A percentile compares a stretch with the other conserved stretches of the same genome.
Conservation (phyloP, 805 yeast species). For the Cyberlindnera samutprakarnensis region DNA sequence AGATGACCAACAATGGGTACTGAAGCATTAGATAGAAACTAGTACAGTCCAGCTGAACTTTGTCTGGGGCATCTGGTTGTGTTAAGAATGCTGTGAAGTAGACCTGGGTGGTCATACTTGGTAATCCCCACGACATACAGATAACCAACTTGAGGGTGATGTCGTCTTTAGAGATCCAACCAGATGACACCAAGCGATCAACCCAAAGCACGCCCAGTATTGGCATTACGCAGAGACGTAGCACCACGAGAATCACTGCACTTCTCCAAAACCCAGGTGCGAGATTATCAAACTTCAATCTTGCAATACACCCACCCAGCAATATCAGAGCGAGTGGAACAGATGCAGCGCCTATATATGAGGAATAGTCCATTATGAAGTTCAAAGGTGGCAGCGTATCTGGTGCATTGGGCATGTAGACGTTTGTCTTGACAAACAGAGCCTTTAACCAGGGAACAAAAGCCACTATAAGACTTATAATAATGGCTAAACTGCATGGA, state of each 20-base stretch:
- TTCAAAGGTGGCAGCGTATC: slow-evolving; percentile 79
- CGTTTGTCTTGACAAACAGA: slow-evolving; percentile 46
- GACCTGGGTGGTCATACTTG: slow-evolving; percentile 83
- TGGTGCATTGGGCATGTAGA: slow-evolving; percentile 66
- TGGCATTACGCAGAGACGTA: slow-evolving; percentile 65
- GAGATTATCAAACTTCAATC: slow-evolving; percentile 52
- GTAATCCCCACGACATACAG: slow-evolving; percentile 70
- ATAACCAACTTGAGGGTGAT: slow-evolving; percentile 63
- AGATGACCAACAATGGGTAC: slow-evolving; percentile 57
- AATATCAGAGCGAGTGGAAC: slow-evolving; percentile 82
- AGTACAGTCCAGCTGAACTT: slow-evolving; percentile 70
- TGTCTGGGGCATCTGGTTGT: slow-evolving; percentile 44
- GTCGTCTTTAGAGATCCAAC: slow-evolving; percentile 50
- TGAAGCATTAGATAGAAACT: slow-evolving; percentile 71
- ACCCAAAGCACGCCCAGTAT: slow-evolving; percentile 67
- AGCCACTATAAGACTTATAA: slow-evolving; percentile 56
- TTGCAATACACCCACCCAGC: slow-evolving; percentile 82
- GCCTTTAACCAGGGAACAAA: slow-evolving; percentile 84
- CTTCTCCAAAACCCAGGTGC: slow-evolving; percentile 71
- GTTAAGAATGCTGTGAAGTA: slow-evolving; percentile 86
- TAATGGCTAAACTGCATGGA: slow-evolving; percentile 66
- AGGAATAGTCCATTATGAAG: slow-evolving; percentile 73
- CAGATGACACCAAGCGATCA: slow-evolving; percentile 48
- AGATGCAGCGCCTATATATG: slow-evolving; percentile 78
- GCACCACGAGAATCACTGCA: slow-evolving; percentile 45